Base-by-base conservation (phyloP, 1,284 basidiomycete genomes). In the Boletellus deceptivus region DNA sequence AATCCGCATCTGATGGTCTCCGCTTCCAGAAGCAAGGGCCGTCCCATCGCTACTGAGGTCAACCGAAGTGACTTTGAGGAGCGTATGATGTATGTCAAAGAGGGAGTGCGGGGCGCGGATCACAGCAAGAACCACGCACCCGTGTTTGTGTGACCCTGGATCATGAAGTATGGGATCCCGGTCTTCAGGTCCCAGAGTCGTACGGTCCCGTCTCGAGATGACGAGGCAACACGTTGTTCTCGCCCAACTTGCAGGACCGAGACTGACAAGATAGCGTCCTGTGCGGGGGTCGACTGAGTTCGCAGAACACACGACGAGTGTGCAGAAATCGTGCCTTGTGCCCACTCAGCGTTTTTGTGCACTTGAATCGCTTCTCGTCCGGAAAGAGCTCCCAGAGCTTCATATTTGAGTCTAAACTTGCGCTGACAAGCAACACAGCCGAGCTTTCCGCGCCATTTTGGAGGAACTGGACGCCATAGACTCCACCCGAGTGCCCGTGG, bases 1-100 rank as follows among this genome's bases (percentile, higher is more conserved):
- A 71, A 92, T 85, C 61, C 86, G 75, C 20, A 88, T 87, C 63
- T 83, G 81, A 72, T 84, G 87, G 69, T 96, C 93, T n/a, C 93
- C 93, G 63, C 86, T 89, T 31, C 92, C 93, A 8, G 91, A 93
- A 11, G 91, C 92, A 22, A 95, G 73, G 42, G 89, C 70, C 31
- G 79, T 82, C 7, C 88, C 88, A 17, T 81, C 75, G n/a, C 83
- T 83, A 57, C 85, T 86, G 43, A 93, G 72, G 64, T 92, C 89
- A 56, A 94, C 89, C n/a, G 89, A 90, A 51, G 93, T 94, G 52
- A 94, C 91, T 83, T 57, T 48, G 20, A 9, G 38, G 37, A n/a
- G 44, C 33, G 34, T 37, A 48, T 7, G 16, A n/a, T 14, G 39
- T 20, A 8, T 14, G 43, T 67, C 46, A 64, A 37, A 48, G 41